Evolutionary conservation across 2,329 filamentous ascomycete species (phyloP).

Genomic region (Microcyclospora tardicrescens): DNA sequence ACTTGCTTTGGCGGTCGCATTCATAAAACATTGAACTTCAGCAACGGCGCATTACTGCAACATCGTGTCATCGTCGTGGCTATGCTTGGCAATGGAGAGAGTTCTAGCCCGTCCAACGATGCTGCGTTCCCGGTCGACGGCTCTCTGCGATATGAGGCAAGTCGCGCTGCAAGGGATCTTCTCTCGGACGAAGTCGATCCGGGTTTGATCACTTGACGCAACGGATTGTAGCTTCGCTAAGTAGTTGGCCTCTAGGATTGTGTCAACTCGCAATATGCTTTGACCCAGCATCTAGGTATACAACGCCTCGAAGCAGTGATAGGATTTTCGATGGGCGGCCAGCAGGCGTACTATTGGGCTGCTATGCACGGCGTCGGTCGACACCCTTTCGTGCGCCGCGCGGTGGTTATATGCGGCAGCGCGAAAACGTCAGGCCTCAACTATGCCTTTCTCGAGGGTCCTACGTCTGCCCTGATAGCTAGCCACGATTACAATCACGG

Average conservation of each 20-base stretch:
- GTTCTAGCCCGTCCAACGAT: constrained; percentile 1
- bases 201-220: too few relatives aligned
- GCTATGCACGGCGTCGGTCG: too few relatives aligned
- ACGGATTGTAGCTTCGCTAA: too few relatives aligned
- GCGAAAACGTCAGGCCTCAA: not conserved
- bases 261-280: not conserved
- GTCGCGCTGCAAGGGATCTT: too few relatives aligned
- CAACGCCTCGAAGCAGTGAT: not conserved
- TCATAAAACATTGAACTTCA: not conserved
- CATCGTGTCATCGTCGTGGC: constrained; percentile 3
- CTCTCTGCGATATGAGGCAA: too few relatives aligned
- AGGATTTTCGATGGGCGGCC: not conserved
- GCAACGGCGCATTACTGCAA: not conserved
- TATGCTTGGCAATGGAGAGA: constrained; percentile 1
- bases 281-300: not conserved
- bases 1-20: not conserved
- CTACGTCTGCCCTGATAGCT: not conserved
- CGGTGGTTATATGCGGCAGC: not conserved
- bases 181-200: too few relatives aligned
- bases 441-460: not conserved
- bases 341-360: not conserved
- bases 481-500: not conserved
- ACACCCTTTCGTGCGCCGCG: not conserved
- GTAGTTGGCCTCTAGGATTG: too few relatives aligned
- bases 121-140: not conserved